These are phyloP conservation scores for Omphalotus guepiniiformis DNA, from an alignment of 768 basidiomycete genomes.

Conservation along the genomic window DNA sequence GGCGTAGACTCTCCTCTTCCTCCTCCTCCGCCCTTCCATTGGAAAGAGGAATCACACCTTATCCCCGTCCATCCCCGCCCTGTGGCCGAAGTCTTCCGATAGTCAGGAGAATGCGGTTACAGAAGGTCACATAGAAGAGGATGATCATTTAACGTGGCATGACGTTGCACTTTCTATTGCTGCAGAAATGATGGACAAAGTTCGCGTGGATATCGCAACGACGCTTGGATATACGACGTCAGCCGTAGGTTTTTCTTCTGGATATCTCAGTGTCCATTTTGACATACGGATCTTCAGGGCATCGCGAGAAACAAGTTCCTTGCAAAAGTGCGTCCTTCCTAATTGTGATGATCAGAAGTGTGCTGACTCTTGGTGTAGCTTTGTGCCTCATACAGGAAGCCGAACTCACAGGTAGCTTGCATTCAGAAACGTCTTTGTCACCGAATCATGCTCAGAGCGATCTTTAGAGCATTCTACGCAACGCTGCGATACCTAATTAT, in stretches of 20 bases:
- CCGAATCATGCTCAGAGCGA: constrained; percentile 2
- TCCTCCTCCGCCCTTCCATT: constrained; percentile 58
- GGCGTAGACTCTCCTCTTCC: constrained; percentile 79
- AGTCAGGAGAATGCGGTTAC: no score
- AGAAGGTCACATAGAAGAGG: no score
- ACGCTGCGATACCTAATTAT: constrained; percentile 79
- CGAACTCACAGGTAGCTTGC: constrained; percentile 68
- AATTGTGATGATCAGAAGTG: neutral
- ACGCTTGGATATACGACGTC: constrained; percentile 91
- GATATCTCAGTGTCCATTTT: neutral
- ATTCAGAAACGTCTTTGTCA: neutral
- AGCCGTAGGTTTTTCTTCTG: constrained; percentile 70
- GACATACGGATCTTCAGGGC: constrained; percentile 44
- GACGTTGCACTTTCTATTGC: constrained; percentile 88
- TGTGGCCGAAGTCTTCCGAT: constrained; percentile 20
- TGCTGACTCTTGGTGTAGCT: constrained; percentile 44
- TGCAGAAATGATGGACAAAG: constrained; percentile 78
- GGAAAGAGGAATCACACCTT: constrained; percentile 57
- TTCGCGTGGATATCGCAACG: constrained; percentile 60
- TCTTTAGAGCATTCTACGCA: constrained; percentile 75
- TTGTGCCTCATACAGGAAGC: constrained; percentile 88
- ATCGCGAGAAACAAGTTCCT: constrained; percentile 92
- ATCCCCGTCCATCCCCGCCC: constrained; percentile 48
- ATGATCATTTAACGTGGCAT: constrained; percentile 67
- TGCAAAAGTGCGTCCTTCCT: constrained; percentile 64